Percentiles rank a stretch among this genome's conserved stretches.
phyloP scores from a whole-genome alignment of 2,329 filamentous ascomycete genomes.

The Fusarium ambrosium region DNA sequence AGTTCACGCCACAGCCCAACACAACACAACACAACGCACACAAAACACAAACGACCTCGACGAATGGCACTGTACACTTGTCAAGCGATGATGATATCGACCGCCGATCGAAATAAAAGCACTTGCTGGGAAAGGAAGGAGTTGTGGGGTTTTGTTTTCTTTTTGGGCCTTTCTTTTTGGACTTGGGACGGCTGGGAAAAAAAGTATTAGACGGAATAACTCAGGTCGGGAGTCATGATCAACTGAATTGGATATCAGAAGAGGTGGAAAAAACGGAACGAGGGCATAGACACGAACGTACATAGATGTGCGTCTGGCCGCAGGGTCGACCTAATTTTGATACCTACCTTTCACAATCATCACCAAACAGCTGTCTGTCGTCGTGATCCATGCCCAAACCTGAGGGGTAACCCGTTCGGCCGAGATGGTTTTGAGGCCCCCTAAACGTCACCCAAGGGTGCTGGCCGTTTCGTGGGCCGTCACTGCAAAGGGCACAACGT shows the following conservation, averaged over 20 bases:
- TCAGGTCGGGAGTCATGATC: conserved; percentile 38
- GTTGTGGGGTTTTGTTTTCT: conserved; percentile 43
- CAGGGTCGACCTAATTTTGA: conserved; percentile 40
- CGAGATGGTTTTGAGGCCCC: conserved; percentile 8
- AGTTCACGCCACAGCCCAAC: conserved; percentile 28
- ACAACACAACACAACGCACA: background rate
- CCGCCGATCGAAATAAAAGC: conserved; percentile 43
- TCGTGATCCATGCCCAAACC: conserved; percentile 10
- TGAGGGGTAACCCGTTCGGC: conserved; percentile 3
- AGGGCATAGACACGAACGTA: conserved; percentile 45
- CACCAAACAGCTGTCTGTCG: conserved; percentile 4
- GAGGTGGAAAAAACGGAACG: conserved; percentile 41
- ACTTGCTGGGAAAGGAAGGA: conserved; percentile 30
- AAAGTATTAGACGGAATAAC: conserved; percentile 44
- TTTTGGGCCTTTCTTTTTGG: conserved; percentile 38
- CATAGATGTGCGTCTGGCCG: conserved; percentile 41
- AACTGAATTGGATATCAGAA: conserved; percentile 38
- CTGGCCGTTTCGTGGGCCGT: conserved; percentile 22
- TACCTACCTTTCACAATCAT: conserved; percentile 19
- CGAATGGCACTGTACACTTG: conserved; percentile 38
- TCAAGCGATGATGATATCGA: conserved; percentile 43
- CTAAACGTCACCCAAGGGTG: conserved; percentile 9
- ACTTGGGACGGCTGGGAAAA: conserved; percentile 45
- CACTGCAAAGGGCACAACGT: conserved; percentile 12
- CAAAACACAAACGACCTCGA: conserved; percentile 21